phyloP scores from a whole-genome alignment of 1,284 basidiomycete genomes.

The Amylostereum chailletii region DNA sequence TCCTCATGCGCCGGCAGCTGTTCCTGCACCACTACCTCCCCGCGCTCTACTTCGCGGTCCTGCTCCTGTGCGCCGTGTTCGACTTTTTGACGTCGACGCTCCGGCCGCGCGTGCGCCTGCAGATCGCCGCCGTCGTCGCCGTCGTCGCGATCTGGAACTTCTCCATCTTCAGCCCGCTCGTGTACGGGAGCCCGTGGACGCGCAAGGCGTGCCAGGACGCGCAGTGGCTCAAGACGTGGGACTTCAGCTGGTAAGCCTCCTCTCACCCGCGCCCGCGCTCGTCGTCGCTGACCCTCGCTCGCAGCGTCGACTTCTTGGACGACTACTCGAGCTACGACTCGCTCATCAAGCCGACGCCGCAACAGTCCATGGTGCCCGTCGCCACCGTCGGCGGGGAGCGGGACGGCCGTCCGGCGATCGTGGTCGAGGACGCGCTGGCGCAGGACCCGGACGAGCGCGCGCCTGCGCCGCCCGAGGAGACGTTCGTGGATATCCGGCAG shows the following conservation, averaged over 20 bases:
- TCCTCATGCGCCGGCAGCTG: constrained; percentile 90
- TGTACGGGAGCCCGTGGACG: constrained; percentile 88
- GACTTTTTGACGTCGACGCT: constrained; percentile 80
- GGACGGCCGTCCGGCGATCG: constrained; percentile 34
- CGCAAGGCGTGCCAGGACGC: constrained; percentile 68
- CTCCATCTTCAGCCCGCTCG: constrained; percentile 73
- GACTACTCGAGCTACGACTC: constrained; percentile 49
- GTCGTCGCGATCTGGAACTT: constrained; percentile 76
- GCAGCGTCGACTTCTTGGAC: neutral
- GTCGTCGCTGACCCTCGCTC: neutral
- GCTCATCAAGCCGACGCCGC: constrained; percentile 27
- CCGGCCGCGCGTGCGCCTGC: constrained; percentile 68
- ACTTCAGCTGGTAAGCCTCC: constrained; percentile 77
- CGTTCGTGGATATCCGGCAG: constrained; percentile 36
- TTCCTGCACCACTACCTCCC: constrained; percentile 98
- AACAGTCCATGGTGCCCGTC: constrained; percentile 24
- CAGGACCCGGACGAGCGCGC: constrained; percentile 10
- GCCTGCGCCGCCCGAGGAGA: constrained; percentile 17
- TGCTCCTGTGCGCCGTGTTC: constrained; percentile 74
- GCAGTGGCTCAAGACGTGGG: constrained; percentile 90
- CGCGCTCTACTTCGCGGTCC: constrained; percentile 88
- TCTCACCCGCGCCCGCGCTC: neutral
- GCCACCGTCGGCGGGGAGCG: constrained; percentile 38
- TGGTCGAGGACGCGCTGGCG: constrained; percentile 30
- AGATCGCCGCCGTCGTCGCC: constrained; percentile 69